Base-by-base conservation (phyloP, 495 filamentous ascomycete species). In the Darksidea phi region DNA sequence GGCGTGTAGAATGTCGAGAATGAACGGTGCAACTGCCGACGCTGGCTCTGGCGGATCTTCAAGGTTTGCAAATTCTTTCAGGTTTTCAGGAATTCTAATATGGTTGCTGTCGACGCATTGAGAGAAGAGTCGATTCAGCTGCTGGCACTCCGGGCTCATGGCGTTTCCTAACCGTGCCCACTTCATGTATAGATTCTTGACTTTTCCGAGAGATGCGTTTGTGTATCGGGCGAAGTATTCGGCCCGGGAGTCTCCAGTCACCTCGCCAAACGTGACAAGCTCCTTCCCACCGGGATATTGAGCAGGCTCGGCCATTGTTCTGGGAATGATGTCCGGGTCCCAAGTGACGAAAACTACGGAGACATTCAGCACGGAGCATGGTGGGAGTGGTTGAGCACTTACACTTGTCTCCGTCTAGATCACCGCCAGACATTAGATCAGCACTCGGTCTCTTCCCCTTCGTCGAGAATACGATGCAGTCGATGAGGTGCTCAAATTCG, bases 391-490 rank as follows among this genome's bases (percentile, higher is more conserved):
- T n/a, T n/a, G 28, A 32, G 28, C 28, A 61, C 74, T 64, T 68
- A 77, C 78, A 82, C 48, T 65, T 76, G 61, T 82, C 79, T 15
- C 79, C 78, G 50, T 82, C 79, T 10, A 82, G 61, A 50, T 82
- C 79, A 6, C 79, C 79, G 7, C 79, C 79, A 21, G 78, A 81
- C 79, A 81, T 80, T 48, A 81, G 57, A 67, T 82, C 79, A 7
- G 78, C 79, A 34, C 74, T 73, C 12, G 79, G 78, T 48, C 79
- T 59, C 41, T 66, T 74, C 21, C 79, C 79, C 37, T 65, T 51
- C 6, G 76, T 78, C 7, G 79, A 71, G 59, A 81, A 82, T 5
- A 81, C 77, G 49, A 82, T 80, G 59, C 79, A 81, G 63, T 81
- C 79, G 45, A 76, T 73, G 0, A 82, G 66, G 51, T 81, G 77